These are phyloP conservation scores for Aureobasidium vineae DNA, from an alignment of 2,329 filamentous ascomycete species.

Conservation along the genomic window DNA sequence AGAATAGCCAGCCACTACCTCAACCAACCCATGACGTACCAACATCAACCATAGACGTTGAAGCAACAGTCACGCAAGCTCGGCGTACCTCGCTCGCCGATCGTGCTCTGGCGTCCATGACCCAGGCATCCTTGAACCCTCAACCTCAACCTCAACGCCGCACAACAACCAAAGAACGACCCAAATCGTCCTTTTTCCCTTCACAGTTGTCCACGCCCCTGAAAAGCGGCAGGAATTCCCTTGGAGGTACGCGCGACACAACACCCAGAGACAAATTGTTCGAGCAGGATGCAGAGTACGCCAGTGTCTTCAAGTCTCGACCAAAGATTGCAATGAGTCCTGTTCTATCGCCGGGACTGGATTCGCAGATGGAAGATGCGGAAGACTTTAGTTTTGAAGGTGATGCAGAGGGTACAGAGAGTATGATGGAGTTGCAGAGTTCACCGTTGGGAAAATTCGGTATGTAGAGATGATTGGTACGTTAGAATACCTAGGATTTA, in stretches of 20 bases:
- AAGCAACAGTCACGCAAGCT: neutral
- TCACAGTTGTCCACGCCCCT: constrained; percentile 53
- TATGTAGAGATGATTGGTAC: neutral
- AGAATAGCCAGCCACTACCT: constrained; percentile 30
- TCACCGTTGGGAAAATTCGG: constrained; percentile 9
- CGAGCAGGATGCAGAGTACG: constrained; percentile 68
- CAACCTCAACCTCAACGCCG: constrained; percentile 18
- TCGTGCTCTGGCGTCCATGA: constrained; percentile 79
- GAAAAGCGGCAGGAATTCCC: constrained; percentile 31
- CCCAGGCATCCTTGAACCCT: constrained; percentile 51
- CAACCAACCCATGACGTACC: constrained; percentile 33
- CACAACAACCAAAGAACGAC: constrained; percentile 27
- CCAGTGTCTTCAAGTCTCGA: constrained; percentile 79
- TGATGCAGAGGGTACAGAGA: neutral
- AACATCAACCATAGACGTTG: constrained; percentile 25
- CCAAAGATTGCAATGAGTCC: constrained; percentile 79
- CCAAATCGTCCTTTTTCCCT: constrained; percentile 45
- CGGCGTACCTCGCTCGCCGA: constrained; percentile 61
- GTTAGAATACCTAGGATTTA: no score
- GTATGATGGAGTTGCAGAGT: neutral
- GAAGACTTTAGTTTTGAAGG: constrained; percentile 8
- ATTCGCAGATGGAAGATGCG: neutral
- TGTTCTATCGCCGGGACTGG: constrained; percentile 9
- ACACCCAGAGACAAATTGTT: constrained; percentile 69
- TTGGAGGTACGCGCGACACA: constrained; percentile 32